A percentile compares a stretch with the other conserved stretches of the same genome.
phyloP scores from a whole-genome alignment of 2,329 filamentous ascomycete genomes.

The Iodosphaeria phyllophila region DNA sequence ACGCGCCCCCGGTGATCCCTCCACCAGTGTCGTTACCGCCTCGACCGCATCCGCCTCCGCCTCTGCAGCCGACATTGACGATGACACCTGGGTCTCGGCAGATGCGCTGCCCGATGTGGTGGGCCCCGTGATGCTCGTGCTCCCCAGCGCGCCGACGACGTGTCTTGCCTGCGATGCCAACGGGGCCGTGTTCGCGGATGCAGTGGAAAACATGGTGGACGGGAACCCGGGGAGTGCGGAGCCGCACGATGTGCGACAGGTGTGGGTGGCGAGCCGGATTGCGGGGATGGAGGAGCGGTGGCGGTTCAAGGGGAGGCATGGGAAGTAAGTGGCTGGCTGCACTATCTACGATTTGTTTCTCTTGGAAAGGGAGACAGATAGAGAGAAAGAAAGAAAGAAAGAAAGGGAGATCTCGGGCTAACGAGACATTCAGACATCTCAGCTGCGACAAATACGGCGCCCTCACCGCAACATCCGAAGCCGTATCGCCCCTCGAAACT shows the following conservation, averaged over 20 bases:
- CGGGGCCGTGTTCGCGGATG: slow-evolving; percentile 68
- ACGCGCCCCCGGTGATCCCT: slow-evolving; percentile 33
- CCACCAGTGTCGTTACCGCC: slow-evolving; percentile 15
- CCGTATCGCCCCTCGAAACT: slow-evolving; percentile 68
- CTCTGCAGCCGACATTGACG: slow-evolving; percentile 24
- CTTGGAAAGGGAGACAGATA: too few species aligned
- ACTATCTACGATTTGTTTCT: too few species aligned
- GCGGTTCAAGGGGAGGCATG: slow-evolving; percentile 80
- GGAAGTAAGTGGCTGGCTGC: slow-evolving; percentile 43
- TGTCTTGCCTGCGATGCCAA: slow-evolving; percentile 73
- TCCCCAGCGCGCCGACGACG: slow-evolving; percentile 54
- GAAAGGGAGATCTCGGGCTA: too few species aligned
- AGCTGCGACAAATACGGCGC: slow-evolving; percentile 71
- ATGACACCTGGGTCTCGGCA: slow-evolving; percentile 85
- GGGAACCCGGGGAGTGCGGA: slow-evolving; percentile 69
- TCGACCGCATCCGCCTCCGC: slow-evolving; percentile 16
- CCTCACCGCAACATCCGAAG: slow-evolving; percentile 59
- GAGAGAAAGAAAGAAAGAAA: too few species aligned
- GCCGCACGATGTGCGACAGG: slow-evolving; percentile 87
- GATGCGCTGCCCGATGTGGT: slow-evolving; percentile 55
- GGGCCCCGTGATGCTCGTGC: slow-evolving; percentile 66
- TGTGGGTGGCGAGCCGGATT: slow-evolving; percentile 79
- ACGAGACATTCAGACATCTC: slow-evolving; percentile 66
- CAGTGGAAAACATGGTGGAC: slow-evolving; percentile 77
- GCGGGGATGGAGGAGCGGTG: slow-evolving; percentile 66